Percentiles rank a stretch among this genome's conserved stretches.
Conservation (phyloP, 441 rosid genomes). For the Jatropha multifida region DNA sequence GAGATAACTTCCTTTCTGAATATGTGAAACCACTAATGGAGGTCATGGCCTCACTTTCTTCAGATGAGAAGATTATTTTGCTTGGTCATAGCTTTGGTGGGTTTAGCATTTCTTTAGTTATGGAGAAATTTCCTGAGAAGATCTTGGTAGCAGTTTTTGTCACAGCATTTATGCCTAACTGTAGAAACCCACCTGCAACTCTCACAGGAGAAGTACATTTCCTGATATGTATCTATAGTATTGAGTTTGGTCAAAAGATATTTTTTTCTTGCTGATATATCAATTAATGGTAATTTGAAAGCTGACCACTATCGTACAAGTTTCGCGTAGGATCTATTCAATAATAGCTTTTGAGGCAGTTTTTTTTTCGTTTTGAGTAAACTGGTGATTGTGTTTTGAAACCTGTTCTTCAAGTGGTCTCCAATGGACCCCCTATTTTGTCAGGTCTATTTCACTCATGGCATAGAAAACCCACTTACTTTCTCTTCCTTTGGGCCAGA, state of each 20-base stretch:
- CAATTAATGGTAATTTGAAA: too few relatives aligned
- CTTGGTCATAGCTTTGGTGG: conserved; percentile 38
- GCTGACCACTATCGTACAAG: too few relatives aligned
- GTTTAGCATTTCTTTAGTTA: conserved; percentile 21
- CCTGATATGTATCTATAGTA: background rate
- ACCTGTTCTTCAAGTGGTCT: conserved; percentile 13
- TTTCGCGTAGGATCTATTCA: too few relatives aligned
- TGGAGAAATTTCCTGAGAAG: conserved; percentile 32
- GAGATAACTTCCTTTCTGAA: background rate
- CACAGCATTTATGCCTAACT: conserved; percentile 30
- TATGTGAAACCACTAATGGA: conserved; percentile 7
- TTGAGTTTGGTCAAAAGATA: too few relatives aligned
- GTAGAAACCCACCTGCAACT: conserved; percentile 25
- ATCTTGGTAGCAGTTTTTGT: conserved; percentile 23
- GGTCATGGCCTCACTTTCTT: conserved; percentile 11
- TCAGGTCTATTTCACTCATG: conserved; percentile 14
- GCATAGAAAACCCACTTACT: conserved; percentile 27
- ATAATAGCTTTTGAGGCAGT: too few relatives aligned
- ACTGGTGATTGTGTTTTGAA: background rate
- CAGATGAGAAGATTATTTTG: conserved; percentile 26
- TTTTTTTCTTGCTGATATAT: too few relatives aligned
- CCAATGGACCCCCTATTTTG: conserved; percentile 2
- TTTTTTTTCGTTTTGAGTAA: too few relatives aligned
- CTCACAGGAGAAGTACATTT: conserved; percentile 25
- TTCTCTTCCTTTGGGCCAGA: conserved; percentile 26